Evolutionary conservation across 176 grass and related monocot genomes (phyloP), one percentile per base, ranked within the genome.

Genomic region (Dendrocalamus sinicus): DNA sequence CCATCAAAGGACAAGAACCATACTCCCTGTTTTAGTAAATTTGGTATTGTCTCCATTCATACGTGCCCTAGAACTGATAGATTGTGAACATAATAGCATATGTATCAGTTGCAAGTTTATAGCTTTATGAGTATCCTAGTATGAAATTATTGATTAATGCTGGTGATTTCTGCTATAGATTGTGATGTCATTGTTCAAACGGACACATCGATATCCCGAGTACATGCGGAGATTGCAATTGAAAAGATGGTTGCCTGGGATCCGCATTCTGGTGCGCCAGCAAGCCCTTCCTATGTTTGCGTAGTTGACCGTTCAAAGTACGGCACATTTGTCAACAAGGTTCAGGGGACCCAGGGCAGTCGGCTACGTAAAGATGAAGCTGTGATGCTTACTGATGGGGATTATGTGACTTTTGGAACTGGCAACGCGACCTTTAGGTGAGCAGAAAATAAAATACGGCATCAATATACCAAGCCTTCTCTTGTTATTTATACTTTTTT

Each of bases 161-260:
- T 32, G 13, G 11, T 62, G 48, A 70, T 75, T 84, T 65, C 28
- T 69, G 39, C 71, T 87, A 78, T 87, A 98, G 96, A 88, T 68
- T 95, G 96, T 26, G 91, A 98, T 89, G 87, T 98, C 65, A 89
- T 91, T 79, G 92, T 97, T 81, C 91, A 94, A 84, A 91, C 81
- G 9, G 93, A 98, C 90, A 91, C 91, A 30, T 95, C 90, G 11
- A 88, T 98, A 88, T 98, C 96, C 41, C 90, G 93, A 79, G 88
- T 87, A 72, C 96, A 98, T 89, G 91, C 91, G 9, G 96, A 95
- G 66, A 95, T 98, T 65, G 35, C 84, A 35, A 39, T 98, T 35
- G 90, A 94, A 67, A 91, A 91, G 78, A 95, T 98, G 93, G 76
- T 89, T 70, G 83, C 90, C 43, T 92, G 88, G 86, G 90, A 98